These are phyloP conservation scores for Pyrrhoderma noxium DNA, from an alignment of 1,284 basidiomycete species.

Conservation along the genomic window DNA sequence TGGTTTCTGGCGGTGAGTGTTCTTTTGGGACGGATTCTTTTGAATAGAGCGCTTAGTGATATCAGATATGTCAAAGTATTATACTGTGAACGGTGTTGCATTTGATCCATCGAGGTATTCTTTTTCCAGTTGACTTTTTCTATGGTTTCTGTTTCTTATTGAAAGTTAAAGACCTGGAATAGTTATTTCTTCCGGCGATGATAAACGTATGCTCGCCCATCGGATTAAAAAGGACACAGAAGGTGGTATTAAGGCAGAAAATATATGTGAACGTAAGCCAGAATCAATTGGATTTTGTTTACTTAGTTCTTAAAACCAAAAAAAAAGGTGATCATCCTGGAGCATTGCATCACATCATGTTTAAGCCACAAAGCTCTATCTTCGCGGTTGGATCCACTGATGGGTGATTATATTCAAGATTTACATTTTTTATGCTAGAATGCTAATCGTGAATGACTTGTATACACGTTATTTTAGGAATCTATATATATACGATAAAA, in stretches of 20 bases:
- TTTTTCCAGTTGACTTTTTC: neutral
- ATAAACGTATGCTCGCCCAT: slow-evolving; percentile 23
- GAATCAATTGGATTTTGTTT: neutral
- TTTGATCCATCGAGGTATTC: slow-evolving; percentile 30
- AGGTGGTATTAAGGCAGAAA: slow-evolving; percentile 10
- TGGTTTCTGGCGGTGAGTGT: neutral
- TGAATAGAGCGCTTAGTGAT: too few relatives aligned
- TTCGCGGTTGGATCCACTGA: slow-evolving; percentile 29
- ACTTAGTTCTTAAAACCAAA: too few relatives aligned
- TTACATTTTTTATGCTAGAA: too few relatives aligned
- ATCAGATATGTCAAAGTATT: slow-evolving; percentile 16
- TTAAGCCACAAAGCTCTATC: slow-evolving; percentile 21
- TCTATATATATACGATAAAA: slow-evolving; percentile 6
- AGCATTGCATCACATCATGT: slow-evolving; percentile 27
- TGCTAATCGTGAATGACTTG: neutral
- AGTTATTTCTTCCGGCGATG: slow-evolving; percentile 28
- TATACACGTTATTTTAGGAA: neutral
- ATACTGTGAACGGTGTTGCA: slow-evolving; percentile 27
- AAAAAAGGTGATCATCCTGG: slow-evolving; percentile 23
- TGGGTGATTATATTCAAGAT: slow-evolving; percentile 27
- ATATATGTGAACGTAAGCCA: slow-evolving; percentile 8
- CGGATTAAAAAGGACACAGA: slow-evolving; percentile 25
- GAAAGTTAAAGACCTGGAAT: slow-evolving; percentile 20
- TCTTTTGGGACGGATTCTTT: too few relatives aligned
- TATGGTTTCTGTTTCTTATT: slow-evolving; percentile 1